phyloP scores from a whole-genome alignment of 257 asterid genomes.

The Striga asiatica region DNA sequence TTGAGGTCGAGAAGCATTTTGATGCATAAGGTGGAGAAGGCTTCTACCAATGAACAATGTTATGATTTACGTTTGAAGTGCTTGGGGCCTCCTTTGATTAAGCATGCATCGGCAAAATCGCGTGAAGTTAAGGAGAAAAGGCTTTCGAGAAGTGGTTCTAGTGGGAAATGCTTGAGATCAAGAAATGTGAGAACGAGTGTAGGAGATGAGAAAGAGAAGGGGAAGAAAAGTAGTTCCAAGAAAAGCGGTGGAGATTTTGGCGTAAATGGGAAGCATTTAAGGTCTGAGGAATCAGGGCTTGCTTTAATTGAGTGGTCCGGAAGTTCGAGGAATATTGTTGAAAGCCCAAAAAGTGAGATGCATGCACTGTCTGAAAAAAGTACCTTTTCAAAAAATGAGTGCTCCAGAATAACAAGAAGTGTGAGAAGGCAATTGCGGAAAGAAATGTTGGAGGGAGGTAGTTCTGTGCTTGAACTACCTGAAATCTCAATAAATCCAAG shows the following conservation, averaged over 20 bases:
- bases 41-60: not conserved
- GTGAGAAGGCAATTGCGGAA: not conserved
- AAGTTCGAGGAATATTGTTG: not conserved
- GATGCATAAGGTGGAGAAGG: slow-evolving; percentile 15
- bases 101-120: not conserved
- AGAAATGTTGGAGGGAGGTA: not conserved
- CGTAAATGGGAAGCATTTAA: not conserved
- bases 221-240: not conserved
- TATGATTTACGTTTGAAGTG: slow-evolving; percentile 9
- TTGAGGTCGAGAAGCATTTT: slow-evolving; percentile 25
- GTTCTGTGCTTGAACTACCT: no score
- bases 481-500: no score
- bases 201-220: slow-evolving; percentile 12
- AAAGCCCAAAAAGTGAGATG: not conserved
- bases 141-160: slow-evolving; percentile 10
- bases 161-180: slow-evolving; percentile 15
- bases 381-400: not conserved
- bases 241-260: not conserved
- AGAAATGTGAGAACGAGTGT: slow-evolving; percentile 7
- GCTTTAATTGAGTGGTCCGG: slow-evolving; percentile 10
- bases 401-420: not conserved
- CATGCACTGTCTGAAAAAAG: not conserved
- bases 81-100: slow-evolving; percentile 12
- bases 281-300: not conserved
- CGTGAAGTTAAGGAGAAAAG: not conserved